A percentile compares a stretch with the other conserved stretches of the same genome.
phyloP scores from a whole-genome alignment of 305 asterid genomes.

The Solanum hybrid region DNA sequence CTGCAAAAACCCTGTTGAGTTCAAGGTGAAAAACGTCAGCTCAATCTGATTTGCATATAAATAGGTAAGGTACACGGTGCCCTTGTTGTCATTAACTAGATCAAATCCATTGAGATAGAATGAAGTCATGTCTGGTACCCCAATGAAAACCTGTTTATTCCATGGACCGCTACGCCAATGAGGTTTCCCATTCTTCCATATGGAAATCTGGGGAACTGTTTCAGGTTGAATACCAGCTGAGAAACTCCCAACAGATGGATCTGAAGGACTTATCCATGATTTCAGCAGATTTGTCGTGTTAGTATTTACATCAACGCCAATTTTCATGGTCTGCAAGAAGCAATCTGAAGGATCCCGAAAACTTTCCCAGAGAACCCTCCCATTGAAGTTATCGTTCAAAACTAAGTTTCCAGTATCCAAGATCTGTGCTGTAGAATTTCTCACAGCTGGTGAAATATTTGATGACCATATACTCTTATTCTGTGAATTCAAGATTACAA shows the following conservation, averaged over 20 bases:
- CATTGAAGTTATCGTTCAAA: slow-evolving; percentile 16
- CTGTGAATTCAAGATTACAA: slow-evolving; percentile 27
- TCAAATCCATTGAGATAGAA: slow-evolving; percentile 15
- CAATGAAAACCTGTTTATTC: slow-evolving; percentile 25
- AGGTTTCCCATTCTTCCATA: slow-evolving; percentile 10
- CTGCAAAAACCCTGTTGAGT: slow-evolving; percentile 14
- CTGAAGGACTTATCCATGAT: slow-evolving; percentile 23
- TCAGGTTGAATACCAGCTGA: slow-evolving; percentile 7
- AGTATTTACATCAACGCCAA: not conserved
- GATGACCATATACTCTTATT: slow-evolving; percentile 36
- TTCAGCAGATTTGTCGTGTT: not conserved
- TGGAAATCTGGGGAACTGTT: slow-evolving; percentile 4
- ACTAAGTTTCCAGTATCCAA: slow-evolving; percentile 36
- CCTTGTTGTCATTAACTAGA: slow-evolving; percentile 5
- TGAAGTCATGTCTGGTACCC: slow-evolving; percentile 18
- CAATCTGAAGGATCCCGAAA: slow-evolving; percentile 28
- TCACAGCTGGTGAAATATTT: slow-evolving; percentile 1
- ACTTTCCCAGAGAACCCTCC: slow-evolving; percentile 33
- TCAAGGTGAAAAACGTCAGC: slow-evolving; percentile 4
- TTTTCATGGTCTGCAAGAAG: slow-evolving; percentile 11
- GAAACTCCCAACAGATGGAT: slow-evolving; percentile 24
- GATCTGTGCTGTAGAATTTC: slow-evolving; percentile 24
- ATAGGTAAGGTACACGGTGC: not conserved
- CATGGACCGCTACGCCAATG: slow-evolving; percentile 27
- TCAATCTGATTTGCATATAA: not conserved